Evolutionary conservation across 306 rosid species (phyloP).

Genomic region (Castanea sativa): DNA sequence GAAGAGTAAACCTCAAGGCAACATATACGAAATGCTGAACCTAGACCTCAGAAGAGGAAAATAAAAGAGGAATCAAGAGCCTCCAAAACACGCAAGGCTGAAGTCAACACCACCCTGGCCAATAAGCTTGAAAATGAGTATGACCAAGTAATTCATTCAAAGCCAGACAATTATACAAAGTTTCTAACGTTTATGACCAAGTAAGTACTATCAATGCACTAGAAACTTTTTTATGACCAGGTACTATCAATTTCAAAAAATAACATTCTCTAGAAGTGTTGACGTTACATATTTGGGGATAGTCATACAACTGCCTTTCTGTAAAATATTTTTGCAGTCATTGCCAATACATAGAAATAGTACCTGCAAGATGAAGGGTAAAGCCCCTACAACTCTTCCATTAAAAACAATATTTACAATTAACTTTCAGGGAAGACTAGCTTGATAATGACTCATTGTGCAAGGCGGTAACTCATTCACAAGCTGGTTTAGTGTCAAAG

Average conservation of each 20-base stretch:
- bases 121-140: too few relatives aligned
- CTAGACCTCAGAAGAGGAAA: too few relatives aligned
- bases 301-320: slow-evolving; percentile 24
- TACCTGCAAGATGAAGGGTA: slow-evolving; percentile 26
- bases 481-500: slow-evolving; percentile 96
- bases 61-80: too few relatives aligned
- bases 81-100: too few relatives aligned
- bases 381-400: slow-evolving; percentile 28
- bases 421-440: slow-evolving; percentile 27
- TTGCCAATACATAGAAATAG: slow-evolving; percentile 28
- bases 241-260: not conserved
- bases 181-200: too few relatives aligned
- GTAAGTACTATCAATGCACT: too few relatives aligned
- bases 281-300: slow-evolving; percentile 14
- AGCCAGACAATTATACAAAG: too few relatives aligned
- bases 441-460: slow-evolving; percentile 8
- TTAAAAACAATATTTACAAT: slow-evolving; percentile 45
- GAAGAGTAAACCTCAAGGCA: too few relatives aligned
- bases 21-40: too few relatives aligned
- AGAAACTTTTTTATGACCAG: too few relatives aligned
- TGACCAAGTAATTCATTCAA: too few relatives aligned
- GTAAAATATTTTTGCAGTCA: slow-evolving; percentile 25
- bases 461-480: slow-evolving; percentile 57
- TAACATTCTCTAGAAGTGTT: not conserved
- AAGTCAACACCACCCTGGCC: too few relatives aligned